phyloP scores from a whole-genome alignment of 1,139 yeast species.

The Eremothecium coryli region DNA sequence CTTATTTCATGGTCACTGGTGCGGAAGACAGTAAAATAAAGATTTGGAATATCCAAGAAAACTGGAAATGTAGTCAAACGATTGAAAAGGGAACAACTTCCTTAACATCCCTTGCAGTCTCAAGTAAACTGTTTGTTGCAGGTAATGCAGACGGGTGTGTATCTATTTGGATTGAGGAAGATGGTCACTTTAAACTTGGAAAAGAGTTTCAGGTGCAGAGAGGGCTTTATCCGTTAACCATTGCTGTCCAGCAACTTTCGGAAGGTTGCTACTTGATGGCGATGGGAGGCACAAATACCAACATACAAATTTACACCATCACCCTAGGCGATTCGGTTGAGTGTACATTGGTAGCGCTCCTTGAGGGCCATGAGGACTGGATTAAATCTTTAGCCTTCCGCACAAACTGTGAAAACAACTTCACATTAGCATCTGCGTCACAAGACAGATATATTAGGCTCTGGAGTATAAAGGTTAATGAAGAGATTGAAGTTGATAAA shows the following conservation, averaged over 20 bases:
- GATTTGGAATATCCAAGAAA: slow-evolving; percentile 42
- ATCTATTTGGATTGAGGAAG: slow-evolving; percentile 39
- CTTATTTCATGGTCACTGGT: slow-evolving; percentile 46
- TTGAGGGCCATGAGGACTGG: slow-evolving; percentile 95
- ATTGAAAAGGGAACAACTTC: slow-evolving; percentile 39
- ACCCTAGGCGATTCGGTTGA: slow-evolving; percentile 19
- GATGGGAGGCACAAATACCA: slow-evolving; percentile 69
- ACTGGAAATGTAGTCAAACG: slow-evolving; percentile 31
- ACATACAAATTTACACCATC: slow-evolving; percentile 49
- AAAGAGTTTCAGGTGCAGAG: slow-evolving; percentile 35
- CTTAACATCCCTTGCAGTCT: slow-evolving; percentile 38
- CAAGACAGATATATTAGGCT: slow-evolving; percentile 83
- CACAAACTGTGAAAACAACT: slow-evolving; percentile 39
- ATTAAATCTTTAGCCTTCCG: slow-evolving; percentile 62
- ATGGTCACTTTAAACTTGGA: slow-evolving; percentile 26
- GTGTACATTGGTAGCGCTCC: slow-evolving; percentile 38
- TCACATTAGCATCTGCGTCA: slow-evolving; percentile 72
- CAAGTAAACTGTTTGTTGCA: slow-evolving; percentile 38
- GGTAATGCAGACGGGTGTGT: slow-evolving; percentile 63
- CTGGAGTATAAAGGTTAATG: slow-evolving; percentile 64
- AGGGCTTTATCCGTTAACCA: slow-evolving; percentile 57
- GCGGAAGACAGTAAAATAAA: slow-evolving; percentile 56
- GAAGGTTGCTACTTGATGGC: slow-evolving; percentile 45
- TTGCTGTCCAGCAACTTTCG: slow-evolving; percentile 43
- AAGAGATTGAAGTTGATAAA: slow-evolving; percentile 52